Evolutionary conservation across 768 basidiomycete genomes (phyloP).

Genomic region (Hygrophoropsis aurantiaca): DNA sequence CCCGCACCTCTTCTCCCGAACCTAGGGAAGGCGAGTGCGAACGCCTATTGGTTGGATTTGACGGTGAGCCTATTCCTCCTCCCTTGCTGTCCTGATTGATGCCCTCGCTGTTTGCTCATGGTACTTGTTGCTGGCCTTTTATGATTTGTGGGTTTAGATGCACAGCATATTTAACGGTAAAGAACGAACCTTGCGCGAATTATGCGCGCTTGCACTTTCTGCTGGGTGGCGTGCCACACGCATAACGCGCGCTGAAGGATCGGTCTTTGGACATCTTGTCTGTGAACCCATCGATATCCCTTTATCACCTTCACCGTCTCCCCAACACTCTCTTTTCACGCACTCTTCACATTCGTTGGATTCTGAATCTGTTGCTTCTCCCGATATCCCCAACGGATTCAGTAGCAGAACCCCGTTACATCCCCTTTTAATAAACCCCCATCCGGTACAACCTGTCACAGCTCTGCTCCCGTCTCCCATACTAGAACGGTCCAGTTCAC

Average conservation of each 20-base stretch:
- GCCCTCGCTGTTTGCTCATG: not conserved
- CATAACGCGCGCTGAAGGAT: conserved; percentile 57
- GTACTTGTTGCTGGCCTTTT: conserved; percentile 3
- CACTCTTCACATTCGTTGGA: too few species aligned
- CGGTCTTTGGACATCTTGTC: conserved; percentile 69
- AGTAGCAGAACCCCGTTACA: too few species aligned
- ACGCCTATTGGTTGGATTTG: conserved; percentile 71
- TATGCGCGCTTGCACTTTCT: conserved; percentile 49
- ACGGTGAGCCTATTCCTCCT: conserved; percentile 49
- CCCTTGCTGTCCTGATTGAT: too few species aligned
- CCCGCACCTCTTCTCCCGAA: conserved; percentile 69
- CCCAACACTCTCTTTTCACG: too few species aligned
- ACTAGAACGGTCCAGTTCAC: conserved; percentile 46
- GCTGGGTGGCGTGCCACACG: conserved; percentile 64
- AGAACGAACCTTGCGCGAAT: conserved; percentile 68
- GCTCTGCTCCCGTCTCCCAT: conserved; percentile 22
- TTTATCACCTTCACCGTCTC: conserved; percentile 7
- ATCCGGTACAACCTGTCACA: conserved; percentile 1
- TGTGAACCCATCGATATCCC: conserved; percentile 64
- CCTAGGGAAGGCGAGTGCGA: conserved; percentile 65
- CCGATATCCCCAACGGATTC: too few species aligned
- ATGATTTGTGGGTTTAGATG: conserved; percentile 66
- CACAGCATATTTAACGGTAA: conserved; percentile 66
- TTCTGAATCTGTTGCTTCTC: too few species aligned
- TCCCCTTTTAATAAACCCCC: not conserved